Base-by-base conservation (phyloP, 352 stramenopile species). In the Globisporangium canariense region DNA sequence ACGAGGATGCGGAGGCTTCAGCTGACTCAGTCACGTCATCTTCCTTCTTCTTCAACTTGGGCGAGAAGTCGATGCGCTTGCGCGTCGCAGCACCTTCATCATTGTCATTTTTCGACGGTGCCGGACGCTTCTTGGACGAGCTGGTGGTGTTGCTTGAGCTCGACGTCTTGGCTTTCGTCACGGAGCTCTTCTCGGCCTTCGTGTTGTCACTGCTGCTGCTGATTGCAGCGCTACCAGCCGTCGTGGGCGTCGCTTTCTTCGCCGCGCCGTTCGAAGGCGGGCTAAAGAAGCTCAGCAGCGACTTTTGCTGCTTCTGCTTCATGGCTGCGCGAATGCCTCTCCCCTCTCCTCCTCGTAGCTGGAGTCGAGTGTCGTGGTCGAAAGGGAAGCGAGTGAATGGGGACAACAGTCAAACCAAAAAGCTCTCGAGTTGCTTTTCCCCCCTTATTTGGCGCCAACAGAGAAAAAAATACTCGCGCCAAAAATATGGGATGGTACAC, bases 261-360 rank as follows among this genome's bases (percentile, higher is more conserved):
- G 68, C 69, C 22, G 70, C 62, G 20, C 53, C 67, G 40, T 68
- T 66, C 51, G 76, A 57, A 34, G 81, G 82, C 62, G 86, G 82
- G 49, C 83, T 93, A 72, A 94, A 94, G 83, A 94, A 94, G 73
- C 71, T 91, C 65, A 94, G 76, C 62, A 94, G 67, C 53, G 83
- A 88, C 69, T 88, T 90, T 75, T 94, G 85, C 65, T 86, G 77
- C 74, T 82, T 85, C 0, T 60, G 54, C 56, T 77, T 88, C 49
- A 56, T 68, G 40, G 68, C 73, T 49, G 20, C 10, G 36, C n/a
- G 53, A 28, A 11, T n/a, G 47, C 20, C 25, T 28, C 25, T 28
- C 25, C 25, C 25, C 25, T 28, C 25, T 28, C 25, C 25, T 28
- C 25, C 25, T 28, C 25, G 25, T 28, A 28, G 25, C 25, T 28